Percentiles rank a stretch among this genome's conserved stretches.
These are phyloP conservation scores for Talaromyces liani DNA, from an alignment of 495 filamentous ascomycete species.

Conservation along the genomic window DNA sequence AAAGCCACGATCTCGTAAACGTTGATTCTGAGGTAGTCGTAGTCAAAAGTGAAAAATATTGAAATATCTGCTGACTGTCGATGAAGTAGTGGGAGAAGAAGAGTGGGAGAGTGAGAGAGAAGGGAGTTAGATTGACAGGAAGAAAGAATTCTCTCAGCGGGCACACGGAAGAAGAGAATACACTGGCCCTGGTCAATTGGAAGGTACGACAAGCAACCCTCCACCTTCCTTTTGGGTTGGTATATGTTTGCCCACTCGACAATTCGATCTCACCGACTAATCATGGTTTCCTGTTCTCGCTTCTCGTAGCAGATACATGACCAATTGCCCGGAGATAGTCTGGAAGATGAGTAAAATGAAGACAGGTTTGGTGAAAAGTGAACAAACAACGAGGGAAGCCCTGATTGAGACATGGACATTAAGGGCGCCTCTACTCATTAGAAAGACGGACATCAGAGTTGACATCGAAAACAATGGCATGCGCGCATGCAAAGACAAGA, in stretches of 20 bases:
- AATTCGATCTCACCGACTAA: not conserved
- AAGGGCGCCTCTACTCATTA: not conserved
- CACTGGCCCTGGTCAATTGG: no score
- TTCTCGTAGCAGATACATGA: no score
- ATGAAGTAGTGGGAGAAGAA: not conserved
- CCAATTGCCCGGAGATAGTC: no score
- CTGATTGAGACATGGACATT: no score
- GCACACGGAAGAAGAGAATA: no score
- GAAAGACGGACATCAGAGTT: not conserved
- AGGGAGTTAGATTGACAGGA: no score
- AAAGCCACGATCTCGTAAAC: not conserved
- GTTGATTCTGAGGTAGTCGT: not conserved
- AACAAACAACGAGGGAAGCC: no score
- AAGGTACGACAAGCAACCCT: not conserved
- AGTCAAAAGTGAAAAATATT: not conserved
- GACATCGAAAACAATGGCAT: no score
- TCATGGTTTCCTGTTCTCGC: no score
- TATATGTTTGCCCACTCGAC: not conserved
- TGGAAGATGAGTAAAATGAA: no score
- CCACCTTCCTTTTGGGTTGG: not conserved
- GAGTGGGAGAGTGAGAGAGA: not conserved
- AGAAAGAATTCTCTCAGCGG: no score
- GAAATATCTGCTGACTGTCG: not conserved
- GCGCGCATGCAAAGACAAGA: not conserved
- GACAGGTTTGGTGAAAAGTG: no score